Evolutionary conservation across 305 asterid genomes (phyloP), one percentile per base, ranked within the genome.

Genomic region (Fraxinus paxiana): DNA sequence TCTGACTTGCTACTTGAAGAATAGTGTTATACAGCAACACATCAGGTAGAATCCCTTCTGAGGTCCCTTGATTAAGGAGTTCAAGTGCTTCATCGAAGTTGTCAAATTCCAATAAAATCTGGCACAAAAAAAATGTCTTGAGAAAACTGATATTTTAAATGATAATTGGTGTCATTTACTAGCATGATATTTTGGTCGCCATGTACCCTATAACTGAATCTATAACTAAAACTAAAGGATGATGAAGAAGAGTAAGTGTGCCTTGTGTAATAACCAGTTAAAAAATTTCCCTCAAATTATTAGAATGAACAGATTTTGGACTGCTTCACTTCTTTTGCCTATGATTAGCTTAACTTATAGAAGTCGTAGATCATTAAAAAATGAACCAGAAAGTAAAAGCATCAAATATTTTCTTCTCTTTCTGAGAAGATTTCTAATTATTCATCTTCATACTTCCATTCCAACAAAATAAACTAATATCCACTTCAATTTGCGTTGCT

Each of bases 21-120:
- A 92, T 79, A 77, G 91, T 87, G 89, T 95, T 92, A 89, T 86
- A 93, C 76, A 90, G 76, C 72, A 89, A 77, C 82, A 85, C 30
- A 87, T 95, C 96, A 67, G 91, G 92, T 85, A 76, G 88, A 56
- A 89, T 78, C 84, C 89, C 90, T 79, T 92, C 94, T 17, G 83
- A 84, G 81, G 65, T 79, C 37, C 88, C 88, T 76, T 78, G 88
- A 83, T 87, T 76, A 73, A 95, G 85, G 80, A 92, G 84, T 80
- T 85, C 77, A 79, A 93, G 82, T 59, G 94, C 92, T 82, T 87
- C 92, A 78, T 81, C 86, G 28, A 91, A 91, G 77, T 88, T 90
- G 35, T 87, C 90, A 67, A 73, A 76, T 80, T 67, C 83, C 88
- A 92, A 76, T 87, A 89, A 70, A 75, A 85, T 86, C 98, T 95